Conservation (phyloP, 1,284 basidiomycete genomes). For the Naganishia cerealis region DNA sequence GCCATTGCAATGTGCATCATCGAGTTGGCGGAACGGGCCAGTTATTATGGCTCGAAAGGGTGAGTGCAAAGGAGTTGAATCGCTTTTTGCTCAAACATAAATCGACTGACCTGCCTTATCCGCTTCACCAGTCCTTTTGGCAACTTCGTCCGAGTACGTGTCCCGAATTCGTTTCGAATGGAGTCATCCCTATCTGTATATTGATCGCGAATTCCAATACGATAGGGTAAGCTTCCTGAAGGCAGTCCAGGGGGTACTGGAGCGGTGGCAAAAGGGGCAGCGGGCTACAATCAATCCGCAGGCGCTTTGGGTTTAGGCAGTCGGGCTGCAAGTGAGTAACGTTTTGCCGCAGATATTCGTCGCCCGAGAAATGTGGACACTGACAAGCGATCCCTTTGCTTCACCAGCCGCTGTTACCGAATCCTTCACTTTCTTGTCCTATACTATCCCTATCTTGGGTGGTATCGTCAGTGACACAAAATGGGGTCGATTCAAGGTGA, state of each 20-base stretch:
- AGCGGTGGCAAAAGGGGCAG: constrained; percentile 67
- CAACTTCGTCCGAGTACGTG: constrained; percentile 22
- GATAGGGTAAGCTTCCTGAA: constrained; percentile 3
- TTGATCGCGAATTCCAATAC: not conserved
- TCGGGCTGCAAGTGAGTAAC: constrained; percentile 29
- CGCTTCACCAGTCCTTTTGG: not conserved
- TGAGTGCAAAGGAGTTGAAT: not conserved
- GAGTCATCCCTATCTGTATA: constrained; percentile 64
- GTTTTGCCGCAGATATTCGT: not conserved
- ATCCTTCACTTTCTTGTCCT: constrained; percentile 43
- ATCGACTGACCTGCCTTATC: constrained; percentile 18
- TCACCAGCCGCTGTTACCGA: constrained; percentile 39
- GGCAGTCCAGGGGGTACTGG: constrained; percentile 58
- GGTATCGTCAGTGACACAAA: constrained; percentile 70
- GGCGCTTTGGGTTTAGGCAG: constrained; percentile 56
- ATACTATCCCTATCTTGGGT: constrained; percentile 47
- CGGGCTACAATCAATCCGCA: constrained; percentile 59
- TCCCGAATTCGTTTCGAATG: constrained; percentile 43
- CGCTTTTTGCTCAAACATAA: not conserved
- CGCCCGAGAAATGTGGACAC: not conserved
- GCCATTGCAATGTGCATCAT: constrained; percentile 50
- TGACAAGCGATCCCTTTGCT: not conserved
- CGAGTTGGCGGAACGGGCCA: constrained; percentile 50
- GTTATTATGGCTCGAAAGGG: constrained; percentile 33
- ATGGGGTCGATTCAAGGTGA: constrained; percentile 67